Percentiles rank a stretch among this genome's conserved stretches.
phyloP scores from a whole-genome alignment of 176 grass and related monocot species.

The sorghum (Sorghum bicolor) region Sorghum_bicolor_NCBIv3 NC_012874.2:2891001-2891500 shows the following conservation, averaged over 20 bases:
- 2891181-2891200: neutral
- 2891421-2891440: too few relatives aligned
- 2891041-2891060: neutral
- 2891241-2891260: neutral
- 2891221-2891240: neutral
- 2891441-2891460: too few relatives aligned
- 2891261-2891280: constrained; percentile 8
- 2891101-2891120: neutral
- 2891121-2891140: neutral
- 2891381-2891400: neutral
- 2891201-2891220: neutral
- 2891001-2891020: neutral
- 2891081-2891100: constrained; percentile 19
- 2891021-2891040: neutral
- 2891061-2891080: neutral
- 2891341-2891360: neutral
- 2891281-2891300: neutral
- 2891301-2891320: neutral
- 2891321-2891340: neutral
- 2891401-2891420: too few relatives aligned
- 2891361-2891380: neutral
- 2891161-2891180: neutral
- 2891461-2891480: too few relatives aligned
- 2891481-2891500: too few relatives aligned
- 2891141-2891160: neutral